Conservation (phyloP, 2,329 filamentous ascomycete genomes). For the Neonectria punicea region DNA sequence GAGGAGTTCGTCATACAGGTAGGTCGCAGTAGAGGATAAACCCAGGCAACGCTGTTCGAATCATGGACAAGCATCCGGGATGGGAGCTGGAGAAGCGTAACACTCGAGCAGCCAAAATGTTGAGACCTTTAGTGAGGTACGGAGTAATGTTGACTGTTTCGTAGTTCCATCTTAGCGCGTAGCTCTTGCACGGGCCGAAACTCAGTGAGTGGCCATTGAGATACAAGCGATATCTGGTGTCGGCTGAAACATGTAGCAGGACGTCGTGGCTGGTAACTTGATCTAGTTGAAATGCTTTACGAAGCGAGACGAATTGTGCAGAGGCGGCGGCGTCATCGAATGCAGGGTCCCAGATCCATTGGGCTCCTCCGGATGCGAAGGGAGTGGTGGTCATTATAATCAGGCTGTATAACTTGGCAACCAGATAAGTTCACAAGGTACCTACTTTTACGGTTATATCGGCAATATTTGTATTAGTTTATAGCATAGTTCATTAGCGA, state of each 20-base stretch:
- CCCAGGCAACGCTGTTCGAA: slow-evolving; percentile 3
- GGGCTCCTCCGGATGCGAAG: slow-evolving; percentile 6
- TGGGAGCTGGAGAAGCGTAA: slow-evolving; percentile 16
- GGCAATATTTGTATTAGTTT: not conserved
- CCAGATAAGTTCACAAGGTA: too few species aligned
- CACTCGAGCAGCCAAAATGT: slow-evolving; percentile 13
- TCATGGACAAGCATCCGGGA: slow-evolving; percentile 19
- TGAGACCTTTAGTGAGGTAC: slow-evolving; percentile 14
- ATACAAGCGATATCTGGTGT: slow-evolving; percentile 20
- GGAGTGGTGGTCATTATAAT: slow-evolving; percentile 4
- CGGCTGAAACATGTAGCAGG: slow-evolving; percentile 17
- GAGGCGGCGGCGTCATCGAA: slow-evolving; percentile 14
- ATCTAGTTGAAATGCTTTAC: slow-evolving; percentile 11
- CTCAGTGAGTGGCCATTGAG: slow-evolving; percentile 19
- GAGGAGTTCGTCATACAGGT: slow-evolving; percentile 2
- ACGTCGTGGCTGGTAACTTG: not conserved
- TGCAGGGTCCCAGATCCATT: slow-evolving; percentile 19
- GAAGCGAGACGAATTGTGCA: slow-evolving; percentile 15
- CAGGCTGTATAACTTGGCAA: not conserved
- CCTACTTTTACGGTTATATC: not conserved
- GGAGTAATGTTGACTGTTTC: slow-evolving; percentile 20
- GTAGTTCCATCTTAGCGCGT: slow-evolving; percentile 16
- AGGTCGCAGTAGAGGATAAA: slow-evolving; percentile 11
- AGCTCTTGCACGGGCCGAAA: slow-evolving; percentile 21
- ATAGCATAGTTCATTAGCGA: too few species aligned